Evolutionary conservation across 2,329 filamentous ascomycete species (phyloP), one percentile per base, ranked within the genome.

Genomic region (Cladophialophora yegresii): DNA sequence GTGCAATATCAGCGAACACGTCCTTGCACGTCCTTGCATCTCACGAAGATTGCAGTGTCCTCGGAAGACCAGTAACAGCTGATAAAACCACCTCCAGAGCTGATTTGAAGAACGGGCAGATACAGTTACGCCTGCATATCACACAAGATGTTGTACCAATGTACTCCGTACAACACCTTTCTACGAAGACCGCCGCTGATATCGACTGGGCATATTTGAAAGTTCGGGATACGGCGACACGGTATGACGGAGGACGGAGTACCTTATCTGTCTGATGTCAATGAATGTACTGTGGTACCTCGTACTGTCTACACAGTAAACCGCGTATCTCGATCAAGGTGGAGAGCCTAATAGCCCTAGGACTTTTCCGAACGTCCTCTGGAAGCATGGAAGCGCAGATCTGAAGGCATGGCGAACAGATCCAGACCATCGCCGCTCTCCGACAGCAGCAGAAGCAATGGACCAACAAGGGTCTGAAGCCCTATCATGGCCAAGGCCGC

Each of bases 401-500:
- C 16, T 33, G 36, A 2, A 28, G 12, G 36, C 22, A 8, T 36
- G 4, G 22, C 28, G 51, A 30, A 6, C n/a, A 54, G 51, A 54
- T 40, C 36, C 13, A 49, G 22, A n/a, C 28, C 51, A 54, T 54
- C 51, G 51, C 51, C 51, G 51, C 51, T 33, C 51, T 54, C 51
- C 51, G 51, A 54, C n/a, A 54, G 51, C 51, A 50, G 20, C 47
- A 50, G 8, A 50, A 50, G 47, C 47, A 50, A 50, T 16, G 20
- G 47, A 50, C 47, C 47, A 50, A 50, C 47, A 28, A 28, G 20
- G 20, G 47, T 28, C 47, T 26, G 47, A 16, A 50, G 47, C 22
- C 20, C 47, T 50, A 50, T 50, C 47, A 50, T 23, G 47, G 47
- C 47, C 51, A 54, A 54, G 51, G 12, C 16, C 28, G 3, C 23